Conservation (phyloP, 2,329 filamentous ascomycete genomes). For the Ustilaginoidea virens region DNA sequence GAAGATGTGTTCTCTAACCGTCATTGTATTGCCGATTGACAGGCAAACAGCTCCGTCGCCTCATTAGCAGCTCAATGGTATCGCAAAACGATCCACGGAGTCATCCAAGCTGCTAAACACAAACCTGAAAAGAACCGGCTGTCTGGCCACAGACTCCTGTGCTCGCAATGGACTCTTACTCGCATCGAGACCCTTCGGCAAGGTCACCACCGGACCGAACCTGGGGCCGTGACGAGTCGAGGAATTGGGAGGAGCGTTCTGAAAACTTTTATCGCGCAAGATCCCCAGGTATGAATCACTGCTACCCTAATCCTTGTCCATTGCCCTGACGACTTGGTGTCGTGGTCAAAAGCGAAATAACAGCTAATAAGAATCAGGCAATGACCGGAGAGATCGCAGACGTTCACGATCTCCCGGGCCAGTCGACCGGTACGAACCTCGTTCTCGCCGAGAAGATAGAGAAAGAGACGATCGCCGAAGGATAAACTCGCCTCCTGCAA, state of each 20-base stretch:
- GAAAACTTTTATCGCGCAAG: slow-evolving; percentile 51
- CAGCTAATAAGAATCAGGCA: slow-evolving; percentile 21
- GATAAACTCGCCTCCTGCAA: slow-evolving; percentile 46
- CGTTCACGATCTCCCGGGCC: slow-evolving; percentile 54
- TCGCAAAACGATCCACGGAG: too few species aligned
- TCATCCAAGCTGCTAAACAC: too few species aligned
- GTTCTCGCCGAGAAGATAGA: slow-evolving; percentile 51
- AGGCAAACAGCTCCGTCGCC: slow-evolving; percentile 20
- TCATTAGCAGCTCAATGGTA: slow-evolving; percentile 4
- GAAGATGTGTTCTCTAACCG: slow-evolving; percentile 40
- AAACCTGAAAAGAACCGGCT: too few species aligned
- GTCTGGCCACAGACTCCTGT: too few species aligned
- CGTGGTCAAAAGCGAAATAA: not conserved
- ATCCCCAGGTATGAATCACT: slow-evolving; percentile 63
- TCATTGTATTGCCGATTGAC: slow-evolving; percentile 34
- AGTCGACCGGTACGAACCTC: slow-evolving; percentile 65
- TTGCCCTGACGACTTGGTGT: not conserved
- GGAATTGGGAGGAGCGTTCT: slow-evolving; percentile 34
- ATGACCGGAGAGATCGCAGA: slow-evolving; percentile 44
- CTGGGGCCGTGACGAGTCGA: slow-evolving; percentile 38
- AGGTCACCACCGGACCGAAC: slow-evolving; percentile 38
- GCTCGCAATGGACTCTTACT: slow-evolving; percentile 36
- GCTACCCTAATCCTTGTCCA: slow-evolving; percentile 20
- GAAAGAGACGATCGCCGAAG: slow-evolving; percentile 47
- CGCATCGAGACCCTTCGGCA: slow-evolving; percentile 34